These are phyloP conservation scores for Chenopodium formosanum DNA, from an alignment of 148 eudicot species.

Conservation along the genomic window DNA sequence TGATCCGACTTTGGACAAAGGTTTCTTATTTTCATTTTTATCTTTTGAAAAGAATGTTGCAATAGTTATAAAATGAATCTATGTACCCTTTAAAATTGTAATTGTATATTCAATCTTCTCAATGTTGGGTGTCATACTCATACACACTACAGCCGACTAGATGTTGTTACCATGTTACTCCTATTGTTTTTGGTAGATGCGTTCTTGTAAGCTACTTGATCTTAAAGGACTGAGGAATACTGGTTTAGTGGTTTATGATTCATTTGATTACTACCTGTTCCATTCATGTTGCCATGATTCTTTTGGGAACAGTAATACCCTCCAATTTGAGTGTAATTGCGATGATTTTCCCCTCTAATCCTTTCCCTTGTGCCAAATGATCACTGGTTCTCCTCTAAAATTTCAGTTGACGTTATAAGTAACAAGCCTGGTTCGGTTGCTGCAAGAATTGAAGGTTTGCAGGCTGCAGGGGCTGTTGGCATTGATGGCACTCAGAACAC, in stretches of 20 bases:
- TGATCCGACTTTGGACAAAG: too few relatives aligned
- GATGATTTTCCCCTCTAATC: background rate
- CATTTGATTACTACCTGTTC: background rate
- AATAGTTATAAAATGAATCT: too few relatives aligned
- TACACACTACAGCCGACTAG: too few relatives aligned
- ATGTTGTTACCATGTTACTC: too few relatives aligned
- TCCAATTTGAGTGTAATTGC: background rate
- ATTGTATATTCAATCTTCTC: too few relatives aligned
- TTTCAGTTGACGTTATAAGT: conserved; percentile 48
- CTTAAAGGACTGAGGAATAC: background rate
- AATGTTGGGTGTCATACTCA: too few relatives aligned
- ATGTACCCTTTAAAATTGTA: too few relatives aligned
- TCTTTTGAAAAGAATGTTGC: too few relatives aligned
- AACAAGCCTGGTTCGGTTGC: conserved; percentile 31
- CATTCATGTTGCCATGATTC: background rate
- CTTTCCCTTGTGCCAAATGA: background rate
- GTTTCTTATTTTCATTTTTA: too few relatives aligned
- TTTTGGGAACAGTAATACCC: background rate
- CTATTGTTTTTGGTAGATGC: background rate
- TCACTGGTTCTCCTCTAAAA: background rate
- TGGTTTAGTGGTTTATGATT: background rate
- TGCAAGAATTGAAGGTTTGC: conserved; percentile 37
- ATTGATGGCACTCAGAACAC: conserved; percentile 35
- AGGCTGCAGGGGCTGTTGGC: conserved; percentile 23
- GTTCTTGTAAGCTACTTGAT: background rate